phyloP scores from a whole-genome alignment of 768 basidiomycete species.

The Leccinum pellstonianum region DNA sequence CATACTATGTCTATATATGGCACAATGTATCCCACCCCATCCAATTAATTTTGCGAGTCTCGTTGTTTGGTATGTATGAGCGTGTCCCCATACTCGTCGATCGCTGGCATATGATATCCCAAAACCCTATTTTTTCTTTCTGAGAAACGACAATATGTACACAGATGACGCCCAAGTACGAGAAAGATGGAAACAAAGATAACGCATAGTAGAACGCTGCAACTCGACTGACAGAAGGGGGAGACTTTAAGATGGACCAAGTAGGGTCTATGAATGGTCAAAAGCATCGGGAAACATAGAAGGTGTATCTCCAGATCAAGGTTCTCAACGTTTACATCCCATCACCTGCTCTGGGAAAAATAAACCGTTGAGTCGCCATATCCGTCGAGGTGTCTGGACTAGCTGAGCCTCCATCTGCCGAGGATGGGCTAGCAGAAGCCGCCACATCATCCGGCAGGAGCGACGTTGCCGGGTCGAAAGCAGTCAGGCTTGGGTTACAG shows the following conservation, averaged over 20 bases:
- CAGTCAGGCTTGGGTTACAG: slow-evolving; percentile 9
- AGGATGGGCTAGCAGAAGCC: slow-evolving; percentile 24
- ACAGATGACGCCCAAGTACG: background rate
- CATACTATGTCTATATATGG: slow-evolving; percentile 7
- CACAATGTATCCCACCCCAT: background rate
- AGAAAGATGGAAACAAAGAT: background rate
- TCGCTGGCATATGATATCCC: background rate
- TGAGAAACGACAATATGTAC: background rate
- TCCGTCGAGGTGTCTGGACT: slow-evolving; percentile 24
- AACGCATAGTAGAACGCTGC: background rate
- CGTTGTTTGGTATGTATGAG: background rate
- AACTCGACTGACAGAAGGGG: background rate
- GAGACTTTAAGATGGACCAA: slow-evolving; percentile 2
- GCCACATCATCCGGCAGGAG: slow-evolving; percentile 17
- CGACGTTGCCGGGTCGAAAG: slow-evolving; percentile 20
- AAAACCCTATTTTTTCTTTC: background rate
- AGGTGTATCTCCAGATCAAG: background rate
- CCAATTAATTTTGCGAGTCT: background rate
- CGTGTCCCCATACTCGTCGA: background rate
- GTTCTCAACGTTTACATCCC: slow-evolving; percentile 18
- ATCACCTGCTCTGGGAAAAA: slow-evolving; percentile 18
- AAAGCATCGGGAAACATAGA: slow-evolving; percentile 3
- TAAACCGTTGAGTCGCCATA: slow-evolving; percentile 12
- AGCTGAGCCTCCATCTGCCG: slow-evolving; percentile 17
- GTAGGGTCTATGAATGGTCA: slow-evolving; percentile 3